Evolutionary conservation across 768 basidiomycete species (phyloP).

Genomic region (Amanita pallidorosea): DNA sequence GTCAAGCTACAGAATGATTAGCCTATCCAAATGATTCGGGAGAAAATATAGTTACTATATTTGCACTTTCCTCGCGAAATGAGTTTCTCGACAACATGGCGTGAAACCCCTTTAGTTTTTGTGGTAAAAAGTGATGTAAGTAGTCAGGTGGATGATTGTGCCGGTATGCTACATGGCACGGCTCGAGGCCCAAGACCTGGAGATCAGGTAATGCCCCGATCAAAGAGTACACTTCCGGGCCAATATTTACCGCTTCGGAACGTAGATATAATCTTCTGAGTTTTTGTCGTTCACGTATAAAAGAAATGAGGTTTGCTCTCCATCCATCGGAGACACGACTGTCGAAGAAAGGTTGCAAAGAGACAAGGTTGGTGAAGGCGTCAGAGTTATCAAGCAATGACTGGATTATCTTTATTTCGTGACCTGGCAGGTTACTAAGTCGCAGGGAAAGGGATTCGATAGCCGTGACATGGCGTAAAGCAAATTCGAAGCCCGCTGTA

Average conservation of each 20-base stretch:
- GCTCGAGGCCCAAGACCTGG: background rate
- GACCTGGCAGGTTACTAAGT: background rate
- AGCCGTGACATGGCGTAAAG: background rate
- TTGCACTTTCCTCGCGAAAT: background rate
- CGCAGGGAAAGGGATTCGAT: background rate
- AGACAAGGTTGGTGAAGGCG: background rate
- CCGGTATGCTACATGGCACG: background rate
- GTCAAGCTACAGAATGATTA: background rate
- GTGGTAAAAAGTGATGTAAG: background rate
- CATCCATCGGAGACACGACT: background rate
- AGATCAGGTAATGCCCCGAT: background rate
- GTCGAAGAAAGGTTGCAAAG: background rate
- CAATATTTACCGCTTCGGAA: background rate
- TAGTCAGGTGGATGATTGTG: background rate
- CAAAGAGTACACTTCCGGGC: background rate
- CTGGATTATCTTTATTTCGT: background rate
- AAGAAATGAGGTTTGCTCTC: background rate
- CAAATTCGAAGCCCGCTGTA: background rate
- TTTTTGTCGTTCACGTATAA: background rate
- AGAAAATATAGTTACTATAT: background rate
- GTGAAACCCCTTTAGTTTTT: background rate
- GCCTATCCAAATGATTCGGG: background rate
- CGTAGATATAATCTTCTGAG: background rate
- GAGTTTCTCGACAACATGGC: background rate
- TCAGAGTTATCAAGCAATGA: background rate